Base-by-base conservation (phyloP, 176 grass and related monocot genomes). In the Avena eriantha region DNA sequence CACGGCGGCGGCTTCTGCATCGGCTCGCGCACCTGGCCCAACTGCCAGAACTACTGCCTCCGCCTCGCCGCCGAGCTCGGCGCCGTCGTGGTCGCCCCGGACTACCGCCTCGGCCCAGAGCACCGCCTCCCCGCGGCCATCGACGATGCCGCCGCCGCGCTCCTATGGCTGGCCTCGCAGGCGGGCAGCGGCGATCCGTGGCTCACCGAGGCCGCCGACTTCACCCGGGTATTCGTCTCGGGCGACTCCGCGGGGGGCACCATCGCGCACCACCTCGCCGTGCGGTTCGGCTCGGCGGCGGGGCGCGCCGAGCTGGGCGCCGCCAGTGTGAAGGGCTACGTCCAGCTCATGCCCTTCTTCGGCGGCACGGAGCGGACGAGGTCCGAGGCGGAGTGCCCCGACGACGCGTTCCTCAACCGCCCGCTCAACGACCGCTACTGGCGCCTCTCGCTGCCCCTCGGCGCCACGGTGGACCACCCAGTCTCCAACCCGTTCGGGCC, bases 31-130 rank as follows among this genome's bases (percentile, higher is more conserved):
- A 56, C 93, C 49, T 93, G 93, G 93, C 91, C 95, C 67, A 98
- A 95, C 85, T 85, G 71, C 88, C 95, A 98, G 72, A 98, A 95
- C 89, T 98, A 95, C 83, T 95, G 95, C 82, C 85, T 98, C 41
- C 91, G 87, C 64, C 85, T 98, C 10, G 89, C 93, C 21, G 64
- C 95, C 35, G 91, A 93, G 7, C 90, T 98, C 14, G 51, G 69
- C n/a, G 95, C 90, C 55, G 55, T 98, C 69, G 93, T 98, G 1
- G 87, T 95, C 22, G 91, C 95, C 8, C 89, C 91, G 5, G 91
- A 98, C 88, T 98, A 98, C 91, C 95, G 93, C 72, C 93, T 98
- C 21, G 95, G 91, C 0, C 93, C 95, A 0, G 95, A 98, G 72
- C 85, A 95, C 87, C 87, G 73, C 29, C 89, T 98, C 71, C 95